phyloP scores from a whole-genome alignment of 441 rosid genomes.

The Metrosideros polymorpha region DNA sequence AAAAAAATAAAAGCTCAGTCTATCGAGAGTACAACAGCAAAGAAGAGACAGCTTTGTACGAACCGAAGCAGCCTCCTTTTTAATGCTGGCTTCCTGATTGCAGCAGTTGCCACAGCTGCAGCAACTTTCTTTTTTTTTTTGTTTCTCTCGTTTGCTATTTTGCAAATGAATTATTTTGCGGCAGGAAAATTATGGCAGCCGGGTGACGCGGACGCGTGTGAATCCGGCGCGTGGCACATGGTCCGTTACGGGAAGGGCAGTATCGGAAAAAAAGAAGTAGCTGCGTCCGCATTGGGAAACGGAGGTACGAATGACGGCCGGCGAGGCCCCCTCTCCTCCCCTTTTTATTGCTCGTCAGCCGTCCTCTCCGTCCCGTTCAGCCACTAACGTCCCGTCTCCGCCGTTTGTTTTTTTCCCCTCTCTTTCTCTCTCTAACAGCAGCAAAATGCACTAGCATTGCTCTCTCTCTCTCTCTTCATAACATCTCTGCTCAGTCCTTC shows the following conservation, averaged over 20 bases:
- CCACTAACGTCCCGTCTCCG: conserved; percentile 52
- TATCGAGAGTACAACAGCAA: neutral
- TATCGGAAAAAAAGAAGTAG: neutral
- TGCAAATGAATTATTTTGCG: neutral
- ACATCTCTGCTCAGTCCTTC: conserved; percentile 36
- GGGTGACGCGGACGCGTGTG: neutral
- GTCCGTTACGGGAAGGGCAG: neutral
- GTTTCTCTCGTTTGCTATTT: neutral
- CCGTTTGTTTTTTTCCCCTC: conserved; percentile 23
- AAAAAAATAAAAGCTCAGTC: neutral
- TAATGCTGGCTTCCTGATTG: neutral
- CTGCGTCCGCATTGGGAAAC: conserved; percentile 29
- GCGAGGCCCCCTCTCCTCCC: neutral
- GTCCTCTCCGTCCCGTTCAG: neutral
- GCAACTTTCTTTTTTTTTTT: too few species aligned
- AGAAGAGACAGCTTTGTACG: neutral
- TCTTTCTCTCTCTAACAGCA: neutral
- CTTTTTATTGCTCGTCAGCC: neutral
- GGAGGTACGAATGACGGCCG: conserved; percentile 46
- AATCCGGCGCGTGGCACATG: neutral
- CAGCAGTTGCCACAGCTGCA: neutral
- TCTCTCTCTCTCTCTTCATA: conserved; percentile 39
- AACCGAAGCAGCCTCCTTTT: neutral
- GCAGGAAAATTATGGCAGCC: neutral
- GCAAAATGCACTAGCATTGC: neutral